Percentiles rank a stretch among this genome's conserved stretches.
Conservation (phyloP, 2,329 filamentous ascomycete species). For the Leptoxyphium fumago region DNA sequence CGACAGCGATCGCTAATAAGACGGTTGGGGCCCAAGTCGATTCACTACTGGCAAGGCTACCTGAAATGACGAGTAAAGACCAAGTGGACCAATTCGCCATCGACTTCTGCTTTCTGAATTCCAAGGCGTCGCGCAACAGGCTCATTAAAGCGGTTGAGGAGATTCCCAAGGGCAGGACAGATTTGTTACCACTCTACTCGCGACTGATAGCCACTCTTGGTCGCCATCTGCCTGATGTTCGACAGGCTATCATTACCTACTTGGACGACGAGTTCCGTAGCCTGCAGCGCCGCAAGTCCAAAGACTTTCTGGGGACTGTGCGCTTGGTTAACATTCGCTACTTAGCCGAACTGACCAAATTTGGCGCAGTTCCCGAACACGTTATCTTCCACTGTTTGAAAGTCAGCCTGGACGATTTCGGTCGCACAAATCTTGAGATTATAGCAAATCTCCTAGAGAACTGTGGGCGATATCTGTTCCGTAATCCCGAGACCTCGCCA, state of each 20-base stretch:
- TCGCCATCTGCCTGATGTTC: slow-evolving; percentile 87
- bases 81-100: slow-evolving; percentile 81
- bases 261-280: slow-evolving; percentile 95
- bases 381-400: slow-evolving; percentile 98
- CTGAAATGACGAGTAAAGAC: slow-evolving; percentile 83
- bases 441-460: slow-evolving; percentile 93
- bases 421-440: slow-evolving; percentile 97
- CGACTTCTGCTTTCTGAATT: slow-evolving; percentile 97
- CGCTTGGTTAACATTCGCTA: slow-evolving; percentile 94
- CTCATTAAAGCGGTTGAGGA: slow-evolving; percentile 88
- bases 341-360: slow-evolving; percentile 91
- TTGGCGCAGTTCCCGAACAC: slow-evolving; percentile 93
- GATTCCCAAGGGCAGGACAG: slow-evolving; percentile 82
- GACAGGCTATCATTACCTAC: slow-evolving; percentile 78
- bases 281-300: slow-evolving; percentile 88
- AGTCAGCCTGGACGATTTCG: slow-evolving; percentile 94
- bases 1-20: slow-evolving; percentile 91
- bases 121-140: slow-evolving; percentile 90
- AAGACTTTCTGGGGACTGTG: slow-evolving; percentile 91
- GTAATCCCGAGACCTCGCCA: slow-evolving; percentile 82
- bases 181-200: slow-evolving; percentile 83
- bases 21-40: slow-evolving; percentile 96
- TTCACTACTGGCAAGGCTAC: slow-evolving; percentile 70
- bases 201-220: slow-evolving; percentile 84
- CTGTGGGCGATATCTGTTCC: slow-evolving; percentile 83